phyloP scores from a whole-genome alignment of 805 yeast genomes.

The Maudiozyma barnettii region DNA sequence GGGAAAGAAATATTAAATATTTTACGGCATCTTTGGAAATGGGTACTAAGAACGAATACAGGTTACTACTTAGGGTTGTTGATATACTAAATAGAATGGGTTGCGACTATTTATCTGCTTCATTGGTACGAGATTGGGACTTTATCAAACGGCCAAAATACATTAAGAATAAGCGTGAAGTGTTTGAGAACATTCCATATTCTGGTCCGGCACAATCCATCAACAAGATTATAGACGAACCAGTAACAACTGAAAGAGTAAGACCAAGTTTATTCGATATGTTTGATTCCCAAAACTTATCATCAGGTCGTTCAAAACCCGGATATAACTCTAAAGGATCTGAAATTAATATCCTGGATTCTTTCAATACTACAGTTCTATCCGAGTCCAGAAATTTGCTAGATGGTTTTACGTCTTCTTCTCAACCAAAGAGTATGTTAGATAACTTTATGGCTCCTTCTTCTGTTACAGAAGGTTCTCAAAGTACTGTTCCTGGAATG shows the following conservation, averaged over 20 bases:
- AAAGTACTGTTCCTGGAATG: neutral
- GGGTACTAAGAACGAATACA: slow-evolving; percentile 43
- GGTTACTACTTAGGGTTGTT: slow-evolving; percentile 52
- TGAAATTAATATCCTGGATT: slow-evolving; percentile 13
- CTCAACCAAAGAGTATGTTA: neutral
- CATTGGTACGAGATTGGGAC: slow-evolving; percentile 58
- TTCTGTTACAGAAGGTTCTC: neutral
- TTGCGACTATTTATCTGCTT: slow-evolving; percentile 67
- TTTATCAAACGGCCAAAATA: slow-evolving; percentile 31
- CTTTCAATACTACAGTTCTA: slow-evolving; percentile 3
- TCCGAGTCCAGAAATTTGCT: slow-evolving; percentile 1
- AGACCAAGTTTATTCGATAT: slow-evolving; percentile 26
- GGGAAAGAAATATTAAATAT: slow-evolving; percentile 43
- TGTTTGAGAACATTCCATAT: neutral
- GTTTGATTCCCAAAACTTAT: slow-evolving; percentile 7
- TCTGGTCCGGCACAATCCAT: slow-evolving; percentile 2
- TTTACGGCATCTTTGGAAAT: slow-evolving; percentile 38
- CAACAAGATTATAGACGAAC: slow-evolving; percentile 11
- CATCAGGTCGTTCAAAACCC: neutral
- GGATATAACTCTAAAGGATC: neutral
- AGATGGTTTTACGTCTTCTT: neutral
- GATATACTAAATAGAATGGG: slow-evolving; percentile 80
- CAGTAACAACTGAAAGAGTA: slow-evolving; percentile 14
- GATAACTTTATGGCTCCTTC: neutral
- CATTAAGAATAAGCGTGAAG: neutral